These are phyloP conservation scores for Zygotorulaspora chibaensis DNA, from an alignment of 805 yeast species.

Conservation along the genomic window DNA sequence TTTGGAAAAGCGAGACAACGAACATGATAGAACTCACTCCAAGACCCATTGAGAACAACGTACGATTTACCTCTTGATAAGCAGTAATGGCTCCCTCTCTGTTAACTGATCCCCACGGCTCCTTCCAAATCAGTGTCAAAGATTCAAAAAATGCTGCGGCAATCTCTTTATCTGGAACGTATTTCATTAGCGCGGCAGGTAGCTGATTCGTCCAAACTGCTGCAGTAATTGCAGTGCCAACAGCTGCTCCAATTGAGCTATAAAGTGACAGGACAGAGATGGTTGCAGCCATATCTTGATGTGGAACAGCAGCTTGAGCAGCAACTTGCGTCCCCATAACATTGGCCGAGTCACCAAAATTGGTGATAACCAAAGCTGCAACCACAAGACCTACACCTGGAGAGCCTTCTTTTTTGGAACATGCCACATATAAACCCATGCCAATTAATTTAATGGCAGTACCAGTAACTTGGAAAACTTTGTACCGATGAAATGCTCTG, in stretches of 20 bases:
- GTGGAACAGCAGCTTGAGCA: conserved; percentile 41
- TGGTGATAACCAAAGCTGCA: conserved; percentile 35
- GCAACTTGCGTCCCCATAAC: conserved; percentile 38
- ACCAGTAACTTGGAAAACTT: conserved; percentile 37
- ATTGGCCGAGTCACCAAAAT: conserved; percentile 41
- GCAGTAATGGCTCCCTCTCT: conserved; percentile 36
- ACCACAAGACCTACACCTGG: conserved; percentile 28
- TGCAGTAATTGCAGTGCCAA: conserved; percentile 40
- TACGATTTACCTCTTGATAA: conserved; percentile 31
- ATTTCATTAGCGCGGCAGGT: conserved; percentile 30
- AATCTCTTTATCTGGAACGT: conserved; percentile 29
- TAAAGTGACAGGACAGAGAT: conserved; percentile 37
- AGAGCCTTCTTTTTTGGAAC: conserved; percentile 12
- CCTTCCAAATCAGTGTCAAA: conserved; percentile 24
- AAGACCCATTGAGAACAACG: conserved; percentile 30
- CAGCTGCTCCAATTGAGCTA: conserved; percentile 37
- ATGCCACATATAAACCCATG: conserved; percentile 26
- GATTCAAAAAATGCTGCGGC: conserved; percentile 25
- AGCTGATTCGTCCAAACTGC: conserved; percentile 38
- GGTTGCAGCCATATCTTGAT: conserved; percentile 40
- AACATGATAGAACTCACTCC: conserved; percentile 33
- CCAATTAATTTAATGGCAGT: conserved; percentile 35
- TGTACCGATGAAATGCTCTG: conserved; percentile 38
- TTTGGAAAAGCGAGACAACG: conserved; percentile 34
- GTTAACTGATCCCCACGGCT: conserved; percentile 27